Evolutionary conservation across 805 yeast species (phyloP), one percentile per base, ranked within the genome.

Genomic region (Wickerhamiella domercqiae): DNA sequence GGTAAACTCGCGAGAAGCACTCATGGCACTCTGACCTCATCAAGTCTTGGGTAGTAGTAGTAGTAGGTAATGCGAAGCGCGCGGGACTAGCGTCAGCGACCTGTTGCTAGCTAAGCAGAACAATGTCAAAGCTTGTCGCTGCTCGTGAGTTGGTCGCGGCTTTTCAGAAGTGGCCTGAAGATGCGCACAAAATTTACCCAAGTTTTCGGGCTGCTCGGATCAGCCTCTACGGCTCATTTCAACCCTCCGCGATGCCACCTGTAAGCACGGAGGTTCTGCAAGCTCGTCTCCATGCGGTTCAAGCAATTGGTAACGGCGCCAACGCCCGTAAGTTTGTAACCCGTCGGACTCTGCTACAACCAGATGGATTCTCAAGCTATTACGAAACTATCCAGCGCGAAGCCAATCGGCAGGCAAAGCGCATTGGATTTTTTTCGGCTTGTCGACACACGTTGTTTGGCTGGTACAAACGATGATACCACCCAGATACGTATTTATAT

Each of bases 341-440:
- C 2, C 37, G 50, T 39, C 78, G 73, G 32, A 78, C 78, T 52
- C 57, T 84, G 46, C 57, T 71, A 49, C 64, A 57, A 47, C 96
- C 96, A n/a, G 75, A 76, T 50, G 94, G 94, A 2, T 80, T 82
- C 56, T 83, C 93, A 2, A 56, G 66, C 34, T 84, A 84, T 53
- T 84, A 84, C 51, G 69, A 66, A 29, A 67, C 90, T 50, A 64
- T 84, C 37, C 47, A 77, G 57, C 64, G 67, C 20, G 93, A 82
- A 54, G 68, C 84, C 30, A 64, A 67, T 41, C 86, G 87, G 18
- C 75, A 75, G 49, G 67, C 69, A 50, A 75, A 71, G 55, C 93
- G 80, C 57, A 67, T 70, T 13, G 40, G 55, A n/a, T 56, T 77
- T 36, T 54, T 69, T 37, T 60, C 72, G 29, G 93, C 90, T 16